These are phyloP conservation scores for Geotrichum histeridarum DNA, from an alignment of 1,139 yeast genomes.

Conservation along the genomic window DNA sequence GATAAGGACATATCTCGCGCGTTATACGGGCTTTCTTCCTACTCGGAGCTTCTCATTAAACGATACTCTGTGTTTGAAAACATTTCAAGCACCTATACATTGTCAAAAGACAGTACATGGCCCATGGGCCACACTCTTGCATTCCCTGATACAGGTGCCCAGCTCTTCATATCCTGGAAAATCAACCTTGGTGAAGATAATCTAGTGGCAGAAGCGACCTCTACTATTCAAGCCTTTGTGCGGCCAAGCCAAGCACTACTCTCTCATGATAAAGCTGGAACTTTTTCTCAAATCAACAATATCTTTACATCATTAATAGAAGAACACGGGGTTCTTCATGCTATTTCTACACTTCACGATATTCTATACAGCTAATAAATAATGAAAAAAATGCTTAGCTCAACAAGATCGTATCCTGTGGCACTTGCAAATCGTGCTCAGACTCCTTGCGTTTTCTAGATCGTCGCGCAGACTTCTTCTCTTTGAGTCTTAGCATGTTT, in stretches of 20 bases:
- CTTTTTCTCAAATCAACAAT: slow-evolving; percentile 11
- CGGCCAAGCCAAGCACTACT: slow-evolving; percentile 1
- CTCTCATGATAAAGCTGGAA: slow-evolving; percentile 12
- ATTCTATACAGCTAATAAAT: slow-evolving; percentile 13
- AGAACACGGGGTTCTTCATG: slow-evolving; percentile 22
- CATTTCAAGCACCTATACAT: slow-evolving; percentile 17
- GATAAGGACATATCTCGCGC: slow-evolving; percentile 23
- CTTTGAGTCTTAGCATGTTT: background rate
- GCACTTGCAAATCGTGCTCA: background rate
- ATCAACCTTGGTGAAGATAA: slow-evolving; percentile 11
- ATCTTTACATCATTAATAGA: slow-evolving; percentile 21
- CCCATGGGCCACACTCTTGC: slow-evolving; percentile 20
- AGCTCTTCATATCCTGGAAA: slow-evolving; percentile 22
- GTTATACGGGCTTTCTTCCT: slow-evolving; percentile 27
- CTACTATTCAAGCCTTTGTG: slow-evolving; percentile 13
- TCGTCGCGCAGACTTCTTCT: background rate
- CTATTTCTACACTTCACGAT: slow-evolving; percentile 22
- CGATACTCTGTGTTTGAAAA: slow-evolving; percentile 23
- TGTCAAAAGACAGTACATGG: slow-evolving; percentile 23
- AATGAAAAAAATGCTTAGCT: background rate
- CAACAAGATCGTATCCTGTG: too few species aligned
- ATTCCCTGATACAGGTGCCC: slow-evolving; percentile 14
- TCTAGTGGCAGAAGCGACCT: slow-evolving; percentile 10
- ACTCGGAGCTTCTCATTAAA: slow-evolving; percentile 23
- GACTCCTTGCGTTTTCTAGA: background rate